These are phyloP conservation scores for Ogataea trehalophila DNA, from an alignment of 805 yeast genomes.

Conservation along the genomic window DNA sequence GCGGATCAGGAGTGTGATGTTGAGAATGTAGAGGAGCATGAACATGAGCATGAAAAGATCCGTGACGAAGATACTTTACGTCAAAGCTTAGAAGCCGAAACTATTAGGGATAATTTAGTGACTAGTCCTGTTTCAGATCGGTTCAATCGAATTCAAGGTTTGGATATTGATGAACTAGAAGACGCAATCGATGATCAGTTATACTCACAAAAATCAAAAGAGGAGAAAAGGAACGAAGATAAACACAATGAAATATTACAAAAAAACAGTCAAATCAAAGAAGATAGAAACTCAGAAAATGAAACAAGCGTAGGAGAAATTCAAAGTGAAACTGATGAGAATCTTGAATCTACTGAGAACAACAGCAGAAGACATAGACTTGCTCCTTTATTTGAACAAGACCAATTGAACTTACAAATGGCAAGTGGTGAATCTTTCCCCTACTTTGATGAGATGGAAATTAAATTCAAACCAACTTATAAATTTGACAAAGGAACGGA, in stretches of 20 bases:
- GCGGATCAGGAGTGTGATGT: no score
- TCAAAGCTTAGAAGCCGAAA: no score
- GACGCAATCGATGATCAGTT: not conserved
- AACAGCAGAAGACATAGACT: no score
- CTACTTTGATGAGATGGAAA: conserved; percentile 74
- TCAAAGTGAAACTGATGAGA: no score
- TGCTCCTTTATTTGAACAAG: conserved; percentile 50
- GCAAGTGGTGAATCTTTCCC: conserved; percentile 73
- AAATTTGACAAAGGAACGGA: conserved; percentile 87
- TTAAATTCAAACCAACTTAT: conserved; percentile 85
- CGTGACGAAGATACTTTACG: not conserved
- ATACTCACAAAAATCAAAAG: not conserved
- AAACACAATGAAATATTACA: not conserved
- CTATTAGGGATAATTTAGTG: not conserved
- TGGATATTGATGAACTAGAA: not conserved
- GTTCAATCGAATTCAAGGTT: not conserved
- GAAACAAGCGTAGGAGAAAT: no score
- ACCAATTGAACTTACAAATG: conserved; percentile 78
- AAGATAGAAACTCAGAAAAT: no score
- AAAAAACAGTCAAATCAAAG: no score
- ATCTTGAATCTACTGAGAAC: no score
- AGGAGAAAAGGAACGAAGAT: not conserved
- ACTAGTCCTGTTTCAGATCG: not conserved
- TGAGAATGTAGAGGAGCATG: not conserved
- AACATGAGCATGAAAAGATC: not conserved